Percentiles rank a stretch among this genome's conserved stretches.
Conservation (phyloP, 1,284 basidiomycete species). For the Moesziomyces sp. region DNA sequence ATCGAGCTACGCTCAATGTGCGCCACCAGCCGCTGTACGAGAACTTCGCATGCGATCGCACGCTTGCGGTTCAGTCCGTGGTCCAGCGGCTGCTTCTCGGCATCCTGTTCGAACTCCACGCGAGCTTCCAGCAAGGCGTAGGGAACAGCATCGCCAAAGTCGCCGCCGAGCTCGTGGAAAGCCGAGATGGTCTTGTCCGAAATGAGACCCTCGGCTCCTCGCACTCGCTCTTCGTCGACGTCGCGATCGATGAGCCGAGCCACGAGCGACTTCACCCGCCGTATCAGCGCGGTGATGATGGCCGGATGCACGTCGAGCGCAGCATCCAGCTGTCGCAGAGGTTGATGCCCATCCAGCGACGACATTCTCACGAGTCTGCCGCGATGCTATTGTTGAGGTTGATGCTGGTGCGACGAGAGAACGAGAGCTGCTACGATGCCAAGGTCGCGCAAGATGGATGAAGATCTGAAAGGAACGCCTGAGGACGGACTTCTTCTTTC, state of each 20-base stretch:
- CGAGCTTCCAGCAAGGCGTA: conserved; percentile 55
- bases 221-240: conserved; percentile 51
- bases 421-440: too few relatives aligned
- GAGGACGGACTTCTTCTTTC: background rate
- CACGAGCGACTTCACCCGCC: conserved; percentile 49
- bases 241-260: conserved; percentile 50
- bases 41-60: conserved; percentile 49
- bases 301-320: conserved; percentile 47
- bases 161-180: conserved; percentile 55
- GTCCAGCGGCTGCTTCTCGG: conserved; percentile 27
- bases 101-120: conserved; percentile 41
- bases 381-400: background rate
- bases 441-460: too few relatives aligned
- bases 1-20: conserved; percentile 37
- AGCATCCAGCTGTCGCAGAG: conserved; percentile 33
- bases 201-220: conserved; percentile 48
- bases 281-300: conserved; percentile 50
- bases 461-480: too few relatives aligned
- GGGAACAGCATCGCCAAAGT: conserved; percentile 55
- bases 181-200: conserved; percentile 38
- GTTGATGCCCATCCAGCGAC: conserved; percentile 20
- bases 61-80: conserved; percentile 33
- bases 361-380: conserved; percentile 4
- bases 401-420: too few relatives aligned
- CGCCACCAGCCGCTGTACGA: conserved; percentile 52